Base-by-base conservation (phyloP, 2,329 filamentous ascomycete species). In the Colletotrichum sp. region DNA sequence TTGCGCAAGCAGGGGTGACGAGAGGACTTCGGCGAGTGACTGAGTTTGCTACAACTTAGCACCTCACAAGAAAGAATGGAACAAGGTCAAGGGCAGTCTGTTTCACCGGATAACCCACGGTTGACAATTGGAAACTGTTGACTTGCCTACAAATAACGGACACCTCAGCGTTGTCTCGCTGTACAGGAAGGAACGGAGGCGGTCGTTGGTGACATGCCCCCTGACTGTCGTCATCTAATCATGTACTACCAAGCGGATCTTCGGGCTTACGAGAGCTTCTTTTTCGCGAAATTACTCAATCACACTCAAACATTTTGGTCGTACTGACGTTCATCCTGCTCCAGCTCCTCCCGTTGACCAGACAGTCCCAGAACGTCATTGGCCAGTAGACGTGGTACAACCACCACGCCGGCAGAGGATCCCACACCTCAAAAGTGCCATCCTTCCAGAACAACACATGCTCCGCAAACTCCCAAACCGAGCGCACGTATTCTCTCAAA, bases 241-340 rank as follows among this genome's bases (percentile, higher is more conserved):
- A 34, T 52, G 6, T 8, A 30, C 27, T 48, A 48, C 18, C 12
- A 7, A 18, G n/a, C 2, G 18, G 39, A 0, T 43, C 18, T n/a
- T n/a, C 8, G 39, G 36, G 39, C 18, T 48, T 48, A 12, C 39
- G 18, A n/a, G 9, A 48, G 39, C 0, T 12, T 48, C 2, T 48
- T n/a, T n/a, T 12, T 4, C 1, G 39, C 39, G 4, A 1, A n/a
- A 2, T 48, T 22, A 6, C 52, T 70, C 71, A 77, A 18, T 71
- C 60, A 27, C 78, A 79, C 55, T 79, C 66, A 62, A 85, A 85
- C 2, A 80, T 78, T 75, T 85, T 85, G 13, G 83, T 83, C 1
- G 93, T 94, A 79, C 92, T 93, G 5, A 94, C 91, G 82, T 95
- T 94, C 48, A 93, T 81, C 76, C 92, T 86, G 76, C 89, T 92